A percentile compares a stretch with the other conserved stretches of the same genome.
phyloP scores from a whole-genome alignment of 345 rosid species.

The Heritiera fomes region DNA sequence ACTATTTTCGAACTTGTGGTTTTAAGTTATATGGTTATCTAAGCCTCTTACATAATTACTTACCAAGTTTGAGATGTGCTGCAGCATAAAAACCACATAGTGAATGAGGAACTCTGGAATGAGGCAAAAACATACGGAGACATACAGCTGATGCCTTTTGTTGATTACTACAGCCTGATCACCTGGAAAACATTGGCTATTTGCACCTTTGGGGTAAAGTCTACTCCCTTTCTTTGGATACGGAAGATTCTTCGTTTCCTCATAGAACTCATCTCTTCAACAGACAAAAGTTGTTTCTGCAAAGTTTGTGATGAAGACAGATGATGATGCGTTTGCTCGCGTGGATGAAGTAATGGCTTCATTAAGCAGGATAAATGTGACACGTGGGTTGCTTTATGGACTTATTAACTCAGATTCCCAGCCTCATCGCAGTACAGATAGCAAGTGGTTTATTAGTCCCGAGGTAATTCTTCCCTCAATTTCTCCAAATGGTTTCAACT shows the following conservation, averaged over 20 bases:
- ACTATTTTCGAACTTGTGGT: not conserved
- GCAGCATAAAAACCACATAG: conserved; percentile 94
- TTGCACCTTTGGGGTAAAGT: conserved; percentile 89
- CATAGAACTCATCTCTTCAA: conserved; percentile 30
- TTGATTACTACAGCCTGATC: conserved; percentile 93
- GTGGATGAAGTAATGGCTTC: conserved; percentile 83
- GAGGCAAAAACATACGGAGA: conserved; percentile 87
- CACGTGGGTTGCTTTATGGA: conserved; percentile 77
- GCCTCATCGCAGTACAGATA: conserved; percentile 78
- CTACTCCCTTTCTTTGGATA: conserved; percentile 23
- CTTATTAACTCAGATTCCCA: conserved; percentile 79
- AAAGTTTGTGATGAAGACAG: conserved; percentile 92
- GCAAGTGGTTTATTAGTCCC: conserved; percentile 93
- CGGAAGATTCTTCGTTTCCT: conserved; percentile 27
- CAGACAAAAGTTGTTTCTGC: conserved; percentile 81
- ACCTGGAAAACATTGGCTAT: conserved; percentile 97
- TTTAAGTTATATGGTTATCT: not conserved
- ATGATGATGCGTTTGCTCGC: conserved; percentile 96
- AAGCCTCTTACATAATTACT: conserved; percentile 22
- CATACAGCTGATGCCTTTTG: conserved; percentile 95
- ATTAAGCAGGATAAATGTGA: conserved; percentile 54
- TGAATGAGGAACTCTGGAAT: conserved; percentile 89
- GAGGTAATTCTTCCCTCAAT: conserved; percentile 50
- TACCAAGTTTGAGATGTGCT: conserved; percentile 28
- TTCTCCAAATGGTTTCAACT: not conserved